phyloP scores from a whole-genome alignment of 768 basidiomycete genomes.

The Dictyophora rubrovolvata region DNA sequence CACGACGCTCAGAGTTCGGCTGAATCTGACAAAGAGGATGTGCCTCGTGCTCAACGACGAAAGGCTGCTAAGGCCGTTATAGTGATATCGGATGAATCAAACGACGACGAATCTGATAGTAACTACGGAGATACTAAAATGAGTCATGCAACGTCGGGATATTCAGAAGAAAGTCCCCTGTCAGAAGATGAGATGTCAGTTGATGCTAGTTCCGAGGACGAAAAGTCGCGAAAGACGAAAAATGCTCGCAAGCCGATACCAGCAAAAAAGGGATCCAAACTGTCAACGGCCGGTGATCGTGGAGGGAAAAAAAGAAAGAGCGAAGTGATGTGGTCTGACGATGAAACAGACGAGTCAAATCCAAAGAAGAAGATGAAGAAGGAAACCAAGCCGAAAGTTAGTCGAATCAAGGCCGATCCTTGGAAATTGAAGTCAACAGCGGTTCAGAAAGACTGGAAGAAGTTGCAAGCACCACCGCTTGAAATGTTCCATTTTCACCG shows the following conservation, averaged over 20 bases:
- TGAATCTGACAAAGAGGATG: not conserved
- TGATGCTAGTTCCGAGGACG: constrained; percentile 5
- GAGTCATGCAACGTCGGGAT: constrained; percentile 14
- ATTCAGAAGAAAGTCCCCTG: constrained; percentile 18
- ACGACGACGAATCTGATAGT: constrained; percentile 3
- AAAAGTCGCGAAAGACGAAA: constrained; percentile 19
- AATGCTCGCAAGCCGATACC: constrained; percentile 20
- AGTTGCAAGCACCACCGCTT: constrained; percentile 74
- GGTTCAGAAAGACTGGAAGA: constrained; percentile 64
- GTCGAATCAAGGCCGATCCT: constrained; percentile 36
- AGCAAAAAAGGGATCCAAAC: constrained; percentile 15
- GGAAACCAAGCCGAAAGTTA: constrained; percentile 26
- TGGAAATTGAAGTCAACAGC: constrained; percentile 60
- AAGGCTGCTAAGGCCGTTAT: constrained; percentile 22
- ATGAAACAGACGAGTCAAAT: constrained; percentile 20
- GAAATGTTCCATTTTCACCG: constrained; percentile 91
- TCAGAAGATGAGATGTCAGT: constrained; percentile 11
- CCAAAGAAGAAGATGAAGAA: constrained; percentile 51
- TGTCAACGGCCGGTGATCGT: constrained; percentile 48
- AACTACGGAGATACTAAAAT: not conserved
- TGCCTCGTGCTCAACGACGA: not conserved
- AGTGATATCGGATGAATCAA: constrained; percentile 36
- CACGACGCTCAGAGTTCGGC: not conserved
- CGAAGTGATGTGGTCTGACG: constrained; percentile 15
- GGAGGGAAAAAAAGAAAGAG: constrained; percentile 36